phyloP scores from a whole-genome alignment of 805 yeast species.

The Ogataea neopini region DNA sequence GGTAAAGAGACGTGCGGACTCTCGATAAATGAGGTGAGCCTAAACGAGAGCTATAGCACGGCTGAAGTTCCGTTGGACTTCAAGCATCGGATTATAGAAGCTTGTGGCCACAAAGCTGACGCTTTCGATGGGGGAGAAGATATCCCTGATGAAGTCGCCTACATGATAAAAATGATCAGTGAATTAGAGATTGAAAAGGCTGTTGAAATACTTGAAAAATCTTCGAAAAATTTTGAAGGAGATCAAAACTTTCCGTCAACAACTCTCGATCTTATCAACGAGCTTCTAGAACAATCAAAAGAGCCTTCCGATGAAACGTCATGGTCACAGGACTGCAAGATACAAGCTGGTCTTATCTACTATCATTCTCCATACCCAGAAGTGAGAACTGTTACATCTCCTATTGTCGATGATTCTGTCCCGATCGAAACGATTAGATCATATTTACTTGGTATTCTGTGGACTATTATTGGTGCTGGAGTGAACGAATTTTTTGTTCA shows the following conservation, averaged over 20 bases:
- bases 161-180: constrained; percentile 8
- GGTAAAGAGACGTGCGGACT: neutral
- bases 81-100: constrained; percentile 4
- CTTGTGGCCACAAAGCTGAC: constrained; percentile 7
- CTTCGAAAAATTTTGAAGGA: constrained; percentile 28
- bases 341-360: constrained; percentile 40
- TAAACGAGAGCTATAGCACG: neutral
- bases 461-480: constrained; percentile 51
- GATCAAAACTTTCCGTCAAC: constrained; percentile 36
- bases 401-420: constrained; percentile 49
- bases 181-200: constrained; percentile 27
- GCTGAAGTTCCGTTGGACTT: neutral
- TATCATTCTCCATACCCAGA: constrained; percentile 62
- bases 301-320: neutral
- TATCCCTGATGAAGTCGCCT: constrained; percentile 8
- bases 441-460: constrained; percentile 18
- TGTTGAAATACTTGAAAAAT: constrained; percentile 29
- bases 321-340: constrained; percentile 26
- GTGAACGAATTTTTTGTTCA: constrained; percentile 60
- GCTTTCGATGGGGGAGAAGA: neutral
- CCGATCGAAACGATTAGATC: constrained; percentile 46
- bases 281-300: neutral
- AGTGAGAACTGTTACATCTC: constrained; percentile 62
- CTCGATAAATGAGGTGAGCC: neutral
- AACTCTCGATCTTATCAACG: constrained; percentile 20